Percentiles rank a stretch among this genome's conserved stretches.
Conservation (phyloP, 2,329 filamentous ascomycete species). For the Xylariales sp. region DNA sequence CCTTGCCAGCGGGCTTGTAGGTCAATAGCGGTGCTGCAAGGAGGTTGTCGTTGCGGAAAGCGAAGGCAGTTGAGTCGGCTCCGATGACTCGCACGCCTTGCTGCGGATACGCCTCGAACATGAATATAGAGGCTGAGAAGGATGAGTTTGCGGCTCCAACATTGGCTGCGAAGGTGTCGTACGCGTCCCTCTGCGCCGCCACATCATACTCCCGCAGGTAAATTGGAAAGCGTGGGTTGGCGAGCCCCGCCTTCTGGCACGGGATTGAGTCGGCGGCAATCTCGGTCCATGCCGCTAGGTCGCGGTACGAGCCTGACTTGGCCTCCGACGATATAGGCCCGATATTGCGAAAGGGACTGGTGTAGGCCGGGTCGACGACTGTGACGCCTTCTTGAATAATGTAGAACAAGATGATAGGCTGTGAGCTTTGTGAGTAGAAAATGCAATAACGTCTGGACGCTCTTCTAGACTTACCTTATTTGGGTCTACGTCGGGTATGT, state of each 20-base stretch:
- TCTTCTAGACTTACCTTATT: constrained; percentile 35
- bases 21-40: constrained; percentile 45
- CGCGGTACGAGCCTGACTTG: constrained; percentile 26
- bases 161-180: constrained; percentile 51
- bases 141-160: constrained; percentile 46
- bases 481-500: constrained; percentile 33
- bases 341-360: constrained; percentile 36
- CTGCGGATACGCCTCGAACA: constrained; percentile 44
- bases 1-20: constrained; percentile 44
- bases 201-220: constrained; percentile 49
- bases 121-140: constrained; percentile 48
- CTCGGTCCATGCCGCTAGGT: constrained; percentile 36
- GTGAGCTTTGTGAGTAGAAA: constrained; percentile 21
- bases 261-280: constrained; percentile 16
- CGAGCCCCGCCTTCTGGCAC: constrained; percentile 40
- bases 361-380: constrained; percentile 36
- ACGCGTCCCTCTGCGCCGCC: constrained; percentile 52
- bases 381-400: constrained; percentile 41
- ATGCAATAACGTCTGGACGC: background rate
- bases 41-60: constrained; percentile 39
- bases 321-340: constrained; percentile 27
- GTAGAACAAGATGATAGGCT: constrained; percentile 41
- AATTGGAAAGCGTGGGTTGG: constrained; percentile 42
- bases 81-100: constrained; percentile 39
- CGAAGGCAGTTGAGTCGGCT: constrained; percentile 38